Percentiles rank a stretch among this genome's conserved stretches.
phyloP scores from a whole-genome alignment of 768 basidiomycete species.

The Aureoboletus auriporus region DNA sequence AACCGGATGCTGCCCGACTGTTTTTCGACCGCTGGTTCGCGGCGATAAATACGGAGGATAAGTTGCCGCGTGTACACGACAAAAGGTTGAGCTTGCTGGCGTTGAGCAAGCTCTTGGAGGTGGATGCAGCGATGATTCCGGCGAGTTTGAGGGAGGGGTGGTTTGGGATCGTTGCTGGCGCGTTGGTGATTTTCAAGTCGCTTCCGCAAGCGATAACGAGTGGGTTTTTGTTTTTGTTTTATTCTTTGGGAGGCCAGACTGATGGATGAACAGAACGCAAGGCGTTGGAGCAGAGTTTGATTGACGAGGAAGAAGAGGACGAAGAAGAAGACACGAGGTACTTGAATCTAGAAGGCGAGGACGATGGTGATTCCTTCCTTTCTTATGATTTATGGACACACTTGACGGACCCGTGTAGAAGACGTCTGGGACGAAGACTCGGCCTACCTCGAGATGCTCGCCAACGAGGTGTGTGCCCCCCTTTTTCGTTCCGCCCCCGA shows the following conservation, averaged over 20 bases:
- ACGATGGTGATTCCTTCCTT: conserved; percentile 40
- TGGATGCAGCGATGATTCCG: conserved; percentile 56
- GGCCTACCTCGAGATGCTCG: conserved; percentile 82
- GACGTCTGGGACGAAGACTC: conserved; percentile 92
- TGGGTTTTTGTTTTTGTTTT: conserved; percentile 26
- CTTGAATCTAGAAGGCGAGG: conserved; percentile 62
- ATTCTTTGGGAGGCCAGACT: neutral
- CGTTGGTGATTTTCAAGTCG: conserved; percentile 70
- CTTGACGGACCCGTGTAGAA: conserved; percentile 37
- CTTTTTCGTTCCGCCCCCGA: neutral
- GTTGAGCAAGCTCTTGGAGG: conserved; percentile 71
- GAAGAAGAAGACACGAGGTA: conserved; percentile 47
- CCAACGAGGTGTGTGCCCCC: conserved; percentile 56
- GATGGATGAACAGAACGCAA: conserved; percentile 44
- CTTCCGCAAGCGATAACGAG: conserved; percentile 75
- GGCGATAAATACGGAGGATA: conserved; percentile 54
- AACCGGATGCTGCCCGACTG: conserved; percentile 55
- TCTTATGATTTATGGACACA: too few relatives aligned
- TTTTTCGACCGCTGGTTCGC: conserved; percentile 88
- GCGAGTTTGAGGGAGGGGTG: conserved; percentile 63
- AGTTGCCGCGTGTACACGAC: conserved; percentile 83
- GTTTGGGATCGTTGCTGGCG: conserved; percentile 68
- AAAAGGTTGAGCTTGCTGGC: conserved; percentile 81
- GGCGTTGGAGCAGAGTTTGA: conserved; percentile 50
- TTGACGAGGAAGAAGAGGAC: conserved; percentile 43